Evolutionary conservation across 2,329 filamentous ascomycete species (phyloP), one percentile per base, ranked within the genome.

Genomic region (Didymellaceae sp.): DNA sequence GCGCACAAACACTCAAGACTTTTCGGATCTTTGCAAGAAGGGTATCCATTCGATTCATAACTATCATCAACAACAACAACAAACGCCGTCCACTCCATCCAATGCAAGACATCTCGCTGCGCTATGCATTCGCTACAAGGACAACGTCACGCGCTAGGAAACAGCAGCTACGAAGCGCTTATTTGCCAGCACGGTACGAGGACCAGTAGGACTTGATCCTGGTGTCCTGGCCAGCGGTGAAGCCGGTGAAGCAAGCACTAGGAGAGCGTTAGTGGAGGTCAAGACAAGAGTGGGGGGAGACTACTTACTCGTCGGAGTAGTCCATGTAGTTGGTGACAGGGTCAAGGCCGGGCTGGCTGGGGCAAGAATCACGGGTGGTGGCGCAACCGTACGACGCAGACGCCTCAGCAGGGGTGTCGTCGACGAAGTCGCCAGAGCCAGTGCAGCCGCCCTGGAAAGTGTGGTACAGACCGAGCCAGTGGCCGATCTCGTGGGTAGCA

Each of bases 321-420:
- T 71, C 65, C 68, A 72, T 72, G 58, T 59, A 70, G 54, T 72
- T 71, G 30, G 65, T 62, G 32, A 72, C 63, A 1, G 67, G 66
- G 44, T 72, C 70, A 20, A 59, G 13, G 2, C 68, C 69, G 11
- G 56, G 16, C 37, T 49, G 51, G 43, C 30, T 45, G 30, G 62
- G 58, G 57, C 70, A 72, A 9, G 61, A 60, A 24, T 72, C 67
- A 14, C 62, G 55, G 18, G 56, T 56, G 3, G 16, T 45, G 8
- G 59, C 58, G 50, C 70, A 73, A 7, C 64, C 68, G 14, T 42
- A 53, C 8, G 54, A 53, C n/a, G 46, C 39, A 7, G 13, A 17
- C 10, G 42, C 48, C 31, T 44, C 35, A 25, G 61, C 47, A 25
- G 70, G 58, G 3, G 70, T 72, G 33, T 72, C 68, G 18, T 41